phyloP scores from a whole-genome alignment of 352 stramenopile species.

The Globisporangium splendens region DNA sequence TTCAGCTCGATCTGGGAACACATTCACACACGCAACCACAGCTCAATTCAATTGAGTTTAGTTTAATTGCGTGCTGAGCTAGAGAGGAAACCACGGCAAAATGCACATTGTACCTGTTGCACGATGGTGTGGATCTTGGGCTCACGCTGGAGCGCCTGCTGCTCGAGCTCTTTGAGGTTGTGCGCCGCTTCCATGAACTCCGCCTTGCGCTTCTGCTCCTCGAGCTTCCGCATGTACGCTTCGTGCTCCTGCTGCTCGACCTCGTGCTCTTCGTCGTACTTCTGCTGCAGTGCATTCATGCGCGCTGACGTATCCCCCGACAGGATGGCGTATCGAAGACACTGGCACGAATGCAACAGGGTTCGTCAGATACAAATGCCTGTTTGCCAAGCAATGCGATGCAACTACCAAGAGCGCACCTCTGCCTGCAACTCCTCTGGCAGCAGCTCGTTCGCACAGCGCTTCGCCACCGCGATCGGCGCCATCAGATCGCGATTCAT shows the following conservation, averaged over 20 bases:
- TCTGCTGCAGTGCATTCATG: conserved; percentile 43
- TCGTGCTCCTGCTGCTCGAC: conserved; percentile 31
- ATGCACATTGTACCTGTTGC: conserved; percentile 26
- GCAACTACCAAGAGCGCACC: conserved; percentile 18
- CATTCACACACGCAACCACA: not conserved
- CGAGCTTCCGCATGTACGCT: conserved; percentile 25
- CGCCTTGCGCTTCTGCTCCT: conserved; percentile 46
- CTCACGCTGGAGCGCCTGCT: conserved; percentile 33
- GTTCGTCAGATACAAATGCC: too few species aligned
- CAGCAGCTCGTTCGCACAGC: conserved; percentile 40
- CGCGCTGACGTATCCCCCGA: conserved; percentile 37
- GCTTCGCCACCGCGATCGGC: conserved; percentile 22
- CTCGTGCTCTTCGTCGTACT: conserved; percentile 67
- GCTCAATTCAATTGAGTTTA: not conserved
- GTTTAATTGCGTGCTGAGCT: not conserved
- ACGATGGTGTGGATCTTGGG: conserved; percentile 47
- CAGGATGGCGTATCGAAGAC: conserved; percentile 46
- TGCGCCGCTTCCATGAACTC: conserved; percentile 39
- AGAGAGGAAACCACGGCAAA: too few species aligned
- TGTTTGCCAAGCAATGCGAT: too few species aligned
- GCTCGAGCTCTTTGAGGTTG: conserved; percentile 34
- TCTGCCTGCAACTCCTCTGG: conserved; percentile 60
- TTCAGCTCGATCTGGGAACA: conserved; percentile 40
- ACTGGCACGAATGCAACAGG: conserved; percentile 19
- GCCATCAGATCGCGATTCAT: conserved; percentile 5